Base-by-base conservation (phyloP, 2,329 filamentous ascomycete species). In the Penicillium sp. region DNA sequence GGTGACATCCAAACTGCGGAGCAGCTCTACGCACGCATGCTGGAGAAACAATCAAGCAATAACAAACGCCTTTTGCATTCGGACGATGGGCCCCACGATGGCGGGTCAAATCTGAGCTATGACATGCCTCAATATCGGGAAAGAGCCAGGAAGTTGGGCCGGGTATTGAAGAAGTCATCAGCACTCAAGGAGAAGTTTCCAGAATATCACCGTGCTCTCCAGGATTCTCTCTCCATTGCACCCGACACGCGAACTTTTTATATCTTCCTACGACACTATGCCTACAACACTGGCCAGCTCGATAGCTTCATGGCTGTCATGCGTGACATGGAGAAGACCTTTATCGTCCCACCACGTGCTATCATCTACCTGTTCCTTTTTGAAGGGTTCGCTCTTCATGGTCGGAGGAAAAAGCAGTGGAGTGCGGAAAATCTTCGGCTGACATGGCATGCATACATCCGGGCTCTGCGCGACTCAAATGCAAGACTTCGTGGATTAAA, bases 11-110 rank as follows among this genome's bases (percentile, higher is more conserved):
- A 81, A 7, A 87, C 90, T 0, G 94, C 92, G 3, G 87, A 93
- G 65, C 82, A 88, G 58, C 85, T 96, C 11, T 97, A 97, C 67
- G 79, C 85, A 56, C 86, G 87, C 59, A 97, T 99, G 92, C 92
- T 92, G 72, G 76, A 75, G 2, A 78, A 85, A 29, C 79, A 86
- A 56, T 70, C 41, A 73, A 74, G 64, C 58, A 65, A 74, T 50
- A 80, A 69, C 60, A 63, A 66, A 63, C 51, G 66, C 58, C 57
- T 69, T 57, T 23, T 39, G 15, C 36, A 36, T 19, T 27, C 44
- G 5, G 48, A 50, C 15, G 46, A 57, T 19, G 16, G 16, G 15
- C 6, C 21, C 15, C 21, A 39, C n/a, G 36, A 39, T 23, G 23
- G 29, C n/a, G 29, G 7, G 2, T 19, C 51, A 21, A 55, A 49